phyloP scores from a whole-genome alignment of 148 eudicot genomes.

The Vaccinium vitisidaea region DNA sequence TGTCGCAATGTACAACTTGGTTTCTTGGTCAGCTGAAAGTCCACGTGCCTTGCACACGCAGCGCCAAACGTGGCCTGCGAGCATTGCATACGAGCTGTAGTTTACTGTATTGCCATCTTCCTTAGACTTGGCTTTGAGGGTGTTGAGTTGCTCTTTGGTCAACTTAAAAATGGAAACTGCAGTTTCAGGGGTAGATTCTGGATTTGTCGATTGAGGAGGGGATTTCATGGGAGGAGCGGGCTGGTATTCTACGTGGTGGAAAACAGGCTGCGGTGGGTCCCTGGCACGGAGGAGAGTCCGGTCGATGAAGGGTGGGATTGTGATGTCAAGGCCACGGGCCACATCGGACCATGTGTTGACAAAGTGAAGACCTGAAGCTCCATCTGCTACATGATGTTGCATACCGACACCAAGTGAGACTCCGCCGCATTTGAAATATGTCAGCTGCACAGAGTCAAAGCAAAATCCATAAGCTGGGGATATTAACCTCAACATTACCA shows the following conservation, averaged over 20 bases:
- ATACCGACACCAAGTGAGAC: slow-evolving; percentile 49
- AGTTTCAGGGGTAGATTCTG: slow-evolving; percentile 22
- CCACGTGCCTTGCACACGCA: slow-evolving; percentile 42
- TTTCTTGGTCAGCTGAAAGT: slow-evolving; percentile 37
- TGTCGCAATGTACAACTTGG: slow-evolving; percentile 47
- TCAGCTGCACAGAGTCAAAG: slow-evolving; percentile 29
- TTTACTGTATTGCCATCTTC: slow-evolving; percentile 39
- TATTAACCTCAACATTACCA: neutral
- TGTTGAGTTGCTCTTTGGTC: slow-evolving; percentile 37
- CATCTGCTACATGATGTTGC: slow-evolving; percentile 49
- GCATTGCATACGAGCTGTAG: slow-evolving; percentile 51
- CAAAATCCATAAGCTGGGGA: neutral
- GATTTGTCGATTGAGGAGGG: neutral
- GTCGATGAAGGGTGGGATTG: slow-evolving; percentile 52
- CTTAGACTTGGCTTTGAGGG: slow-evolving; percentile 45
- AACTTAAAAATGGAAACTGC: slow-evolving; percentile 41
- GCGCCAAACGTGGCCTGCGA: slow-evolving; percentile 52
- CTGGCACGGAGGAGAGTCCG: slow-evolving; percentile 49
- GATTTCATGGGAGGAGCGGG: slow-evolving; percentile 43
- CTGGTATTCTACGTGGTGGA: slow-evolving; percentile 48
- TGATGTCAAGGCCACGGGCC: slow-evolving; percentile 50
- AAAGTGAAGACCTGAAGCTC: slow-evolving; percentile 48
- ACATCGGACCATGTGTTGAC: slow-evolving; percentile 54
- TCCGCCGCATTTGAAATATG: slow-evolving; percentile 57
- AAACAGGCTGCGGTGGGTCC: slow-evolving; percentile 43